Conservation (phyloP, 2,329 filamentous ascomycete species). For the Pseudogymnoascus verrucosus region DNA sequence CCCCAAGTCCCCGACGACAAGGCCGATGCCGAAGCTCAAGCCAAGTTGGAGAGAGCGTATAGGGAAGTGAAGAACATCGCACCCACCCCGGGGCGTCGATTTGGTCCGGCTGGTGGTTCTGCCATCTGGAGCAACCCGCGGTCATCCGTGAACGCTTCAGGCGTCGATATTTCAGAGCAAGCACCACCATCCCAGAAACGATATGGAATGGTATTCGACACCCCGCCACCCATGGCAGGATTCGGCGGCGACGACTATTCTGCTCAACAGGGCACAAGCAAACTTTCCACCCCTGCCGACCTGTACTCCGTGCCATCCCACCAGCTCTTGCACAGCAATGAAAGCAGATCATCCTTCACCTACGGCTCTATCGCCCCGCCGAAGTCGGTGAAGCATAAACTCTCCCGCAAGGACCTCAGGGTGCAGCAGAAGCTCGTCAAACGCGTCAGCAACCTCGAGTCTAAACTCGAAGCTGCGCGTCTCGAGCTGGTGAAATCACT, state of each 20-base stretch:
- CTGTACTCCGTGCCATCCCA: neutral
- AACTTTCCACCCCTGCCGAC: neutral
- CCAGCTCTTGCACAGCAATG: conserved; percentile 1
- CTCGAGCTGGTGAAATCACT: conserved; percentile 39
- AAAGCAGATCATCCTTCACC: neutral
- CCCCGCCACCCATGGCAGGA: neutral
- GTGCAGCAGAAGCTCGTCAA: conserved; percentile 50
- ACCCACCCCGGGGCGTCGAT: conserved; percentile 25
- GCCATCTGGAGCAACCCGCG: neutral
- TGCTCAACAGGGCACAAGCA: neutral
- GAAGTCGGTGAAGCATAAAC: conserved; percentile 23
- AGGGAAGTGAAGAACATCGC: conserved; percentile 45
- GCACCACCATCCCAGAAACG: neutral
- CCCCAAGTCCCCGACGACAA: conserved; percentile 35
- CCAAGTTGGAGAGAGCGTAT: conserved; percentile 42
- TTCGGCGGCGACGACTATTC: neutral
- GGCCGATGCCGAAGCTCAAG: conserved; percentile 34
- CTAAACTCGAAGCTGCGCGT: conserved; percentile 47
- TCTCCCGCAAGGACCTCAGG: conserved; percentile 48
- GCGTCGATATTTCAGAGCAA: neutral
- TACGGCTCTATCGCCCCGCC: neutral
- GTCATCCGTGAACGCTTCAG: neutral
- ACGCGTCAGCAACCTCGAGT: conserved; percentile 52
- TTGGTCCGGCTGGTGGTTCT: neutral
- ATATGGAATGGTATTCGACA: neutral